phyloP scores from a whole-genome alignment of 352 stramenopile species.

The Phytopythium helicoides region DNA sequence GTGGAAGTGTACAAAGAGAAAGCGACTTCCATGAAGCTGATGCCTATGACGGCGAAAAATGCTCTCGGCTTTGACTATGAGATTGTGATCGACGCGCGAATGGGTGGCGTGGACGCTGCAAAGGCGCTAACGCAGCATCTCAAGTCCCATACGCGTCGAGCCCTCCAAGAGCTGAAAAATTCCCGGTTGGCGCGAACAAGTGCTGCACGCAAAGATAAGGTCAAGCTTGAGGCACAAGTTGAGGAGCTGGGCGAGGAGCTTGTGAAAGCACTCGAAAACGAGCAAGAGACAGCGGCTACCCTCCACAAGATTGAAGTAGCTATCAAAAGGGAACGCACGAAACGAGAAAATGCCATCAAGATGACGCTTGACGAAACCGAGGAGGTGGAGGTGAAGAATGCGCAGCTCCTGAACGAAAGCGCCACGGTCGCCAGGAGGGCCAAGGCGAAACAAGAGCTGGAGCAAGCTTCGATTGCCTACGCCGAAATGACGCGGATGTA shows the following conservation, averaged over 20 bases:
- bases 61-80: slow-evolving; percentile 68
- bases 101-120: slow-evolving; percentile 57
- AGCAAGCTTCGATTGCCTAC: slow-evolving; percentile 37
- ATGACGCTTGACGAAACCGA: slow-evolving; percentile 51
- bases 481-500: slow-evolving; percentile 48
- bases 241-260: slow-evolving; percentile 50
- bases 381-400: slow-evolving; percentile 73
- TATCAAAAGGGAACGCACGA: slow-evolving; percentile 51
- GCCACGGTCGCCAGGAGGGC: slow-evolving; percentile 45
- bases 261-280: slow-evolving; percentile 47
- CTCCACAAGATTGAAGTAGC: slow-evolving; percentile 59
- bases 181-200: slow-evolving; percentile 55
- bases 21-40: slow-evolving; percentile 81
- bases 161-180: slow-evolving; percentile 59
- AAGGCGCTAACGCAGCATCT: slow-evolving; percentile 56
- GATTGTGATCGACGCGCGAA: slow-evolving; percentile 62
- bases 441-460: slow-evolving; percentile 34
- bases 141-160: slow-evolving; percentile 56
- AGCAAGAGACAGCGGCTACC: slow-evolving; percentile 41
- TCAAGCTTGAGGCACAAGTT: slow-evolving; percentile 55
- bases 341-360: slow-evolving; percentile 31
- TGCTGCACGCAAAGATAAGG: slow-evolving; percentile 50
- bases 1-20: slow-evolving; percentile 83
- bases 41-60: slow-evolving; percentile 85
- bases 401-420: slow-evolving; percentile 59